Base-by-base conservation (phyloP, 495 filamentous ascomycete species). In the Trichocladium uniseriatum region DNA sequence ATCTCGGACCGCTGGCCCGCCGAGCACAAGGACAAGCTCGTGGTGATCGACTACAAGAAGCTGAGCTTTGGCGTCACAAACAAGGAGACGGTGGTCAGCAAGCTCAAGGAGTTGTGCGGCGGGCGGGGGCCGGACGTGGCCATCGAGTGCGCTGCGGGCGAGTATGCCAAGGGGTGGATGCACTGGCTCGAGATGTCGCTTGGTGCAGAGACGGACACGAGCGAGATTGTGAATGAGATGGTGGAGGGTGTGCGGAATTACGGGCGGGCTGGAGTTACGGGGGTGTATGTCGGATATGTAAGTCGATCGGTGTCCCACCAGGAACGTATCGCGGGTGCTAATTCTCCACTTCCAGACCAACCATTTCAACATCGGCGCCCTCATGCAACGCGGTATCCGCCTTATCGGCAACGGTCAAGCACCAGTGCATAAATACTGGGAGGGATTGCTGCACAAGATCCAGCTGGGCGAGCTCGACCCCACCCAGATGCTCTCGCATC, bases 211-310 rank as follows among this genome's bases (percentile, higher is more conserved):
- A 95, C 87, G 3, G 89, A 94, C 63, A 87, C 84, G 4, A 83
- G 80, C 38, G 89, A 95, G 68, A 81, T 92, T 39, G 36, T 94
- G 48, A 95, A 95, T 58, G 87, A 95, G 69, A 87, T 89, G 80
- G 78, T 95, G 35, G 81, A 80, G 34, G 74, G 81, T 11, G 85
- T 90, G 9, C 72, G 82, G 35, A 84, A 80, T 43, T 94, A 80
- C 61, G 87, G 90, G 11, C 73, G 82, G 0, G 78, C 79, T 45
- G 86, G 87, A 15, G 70, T 95, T 44, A 94, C 86, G 0, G 88
- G 85, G 31, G 79, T 90, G 39, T 91, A 91, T 63, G 84, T 84
- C 37, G 87, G 85, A 43, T 91, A 80, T 66, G 83, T 89, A 63
- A 68, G 83, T 53, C n/a, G 27, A 20, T 18, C 24, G n/a, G n/a